Evolutionary conservation across 108 stramenopile species (phyloP).

Genomic region (Cyclotella baltica): DNA sequence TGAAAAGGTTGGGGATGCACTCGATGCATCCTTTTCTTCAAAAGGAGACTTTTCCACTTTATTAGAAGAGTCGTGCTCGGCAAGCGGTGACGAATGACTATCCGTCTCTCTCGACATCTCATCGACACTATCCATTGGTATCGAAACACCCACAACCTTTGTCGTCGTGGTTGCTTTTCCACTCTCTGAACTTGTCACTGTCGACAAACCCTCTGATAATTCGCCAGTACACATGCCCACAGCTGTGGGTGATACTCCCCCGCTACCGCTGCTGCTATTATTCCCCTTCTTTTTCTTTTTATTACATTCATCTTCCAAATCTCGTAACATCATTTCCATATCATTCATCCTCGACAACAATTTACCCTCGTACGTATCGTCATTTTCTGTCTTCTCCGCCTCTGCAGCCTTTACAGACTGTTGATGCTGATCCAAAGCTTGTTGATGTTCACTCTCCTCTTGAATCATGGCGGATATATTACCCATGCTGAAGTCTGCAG

Average conservation of each 20-base stretch:
- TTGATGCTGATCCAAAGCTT: conserved; percentile 40
- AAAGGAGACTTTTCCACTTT: not conserved
- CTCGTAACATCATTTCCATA: conserved; percentile 37
- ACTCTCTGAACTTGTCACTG: not conserved
- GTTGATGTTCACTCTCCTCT: conserved; percentile 52
- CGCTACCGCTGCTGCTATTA: not conserved
- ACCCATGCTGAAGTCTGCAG: conserved; percentile 50
- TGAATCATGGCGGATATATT: conserved; percentile 54
- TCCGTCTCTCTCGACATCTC: conserved; percentile 47
- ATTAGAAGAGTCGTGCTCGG: not conserved
- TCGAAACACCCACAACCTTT: conserved; percentile 24
- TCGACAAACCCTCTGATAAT: not conserved
- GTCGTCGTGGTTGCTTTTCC: conserved; percentile 11
- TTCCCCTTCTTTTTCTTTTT: conserved; percentile 16
- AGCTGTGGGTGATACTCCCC: conserved; percentile 14
- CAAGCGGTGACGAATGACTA: conserved; percentile 29
- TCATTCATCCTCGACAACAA: conserved; percentile 32
- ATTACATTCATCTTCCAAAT: conserved; percentile 29
- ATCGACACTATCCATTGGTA: conserved; percentile 39
- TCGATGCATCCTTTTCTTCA: not conserved
- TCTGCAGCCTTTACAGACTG: not conserved
- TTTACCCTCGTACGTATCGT: conserved; percentile 10
- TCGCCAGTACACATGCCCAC: conserved; percentile 20
- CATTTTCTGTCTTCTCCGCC: not conserved
- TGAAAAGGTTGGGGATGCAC: not conserved